Evolutionary conservation across 768 basidiomycete species (phyloP).

Genomic region (Amanita thiersii): DNA sequence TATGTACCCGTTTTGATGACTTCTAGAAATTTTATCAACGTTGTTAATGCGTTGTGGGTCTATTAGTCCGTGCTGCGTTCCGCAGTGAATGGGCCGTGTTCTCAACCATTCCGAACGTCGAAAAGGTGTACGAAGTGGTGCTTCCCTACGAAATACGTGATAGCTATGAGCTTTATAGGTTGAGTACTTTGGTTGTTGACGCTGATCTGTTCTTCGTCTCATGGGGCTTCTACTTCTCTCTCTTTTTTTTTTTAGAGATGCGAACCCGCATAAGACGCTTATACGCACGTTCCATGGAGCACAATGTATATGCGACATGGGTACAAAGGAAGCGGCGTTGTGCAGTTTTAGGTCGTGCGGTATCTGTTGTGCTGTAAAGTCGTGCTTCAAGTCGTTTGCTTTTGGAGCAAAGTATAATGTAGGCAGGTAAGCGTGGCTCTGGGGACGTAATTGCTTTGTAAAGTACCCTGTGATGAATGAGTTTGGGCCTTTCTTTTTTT

Average conservation of each 20-base stretch:
- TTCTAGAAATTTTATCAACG: constrained; percentile 8
- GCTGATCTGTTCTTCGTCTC: background rate
- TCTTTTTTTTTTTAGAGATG: constrained; percentile 20
- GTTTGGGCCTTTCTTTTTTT: too few species aligned
- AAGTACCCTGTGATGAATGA: constrained; percentile 8
- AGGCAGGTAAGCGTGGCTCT: constrained; percentile 37
- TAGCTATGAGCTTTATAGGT: constrained; percentile 45
- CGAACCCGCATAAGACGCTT: constrained; percentile 30
- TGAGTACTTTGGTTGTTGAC: constrained; percentile 12
- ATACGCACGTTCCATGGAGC: constrained; percentile 56
- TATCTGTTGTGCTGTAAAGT: constrained; percentile 51
- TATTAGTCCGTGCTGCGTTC: constrained; percentile 39
- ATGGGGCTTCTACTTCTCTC: background rate
- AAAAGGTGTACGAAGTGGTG: constrained; percentile 49
- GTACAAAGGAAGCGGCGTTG: constrained; percentile 38
- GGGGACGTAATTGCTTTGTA: background rate
- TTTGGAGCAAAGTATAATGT: constrained; percentile 45
- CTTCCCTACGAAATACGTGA: constrained; percentile 32
- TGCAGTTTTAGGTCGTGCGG: constrained; percentile 60
- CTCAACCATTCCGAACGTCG: constrained; percentile 30
- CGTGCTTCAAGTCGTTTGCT: constrained; percentile 47
- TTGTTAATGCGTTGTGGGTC: constrained; percentile 11
- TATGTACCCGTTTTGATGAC: constrained; percentile 19
- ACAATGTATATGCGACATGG: constrained; percentile 64
- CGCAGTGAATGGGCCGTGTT: constrained; percentile 46